phyloP scores from a whole-genome alignment of 768 basidiomycete species.

The Pulveroboletus ravenelii region DNA sequence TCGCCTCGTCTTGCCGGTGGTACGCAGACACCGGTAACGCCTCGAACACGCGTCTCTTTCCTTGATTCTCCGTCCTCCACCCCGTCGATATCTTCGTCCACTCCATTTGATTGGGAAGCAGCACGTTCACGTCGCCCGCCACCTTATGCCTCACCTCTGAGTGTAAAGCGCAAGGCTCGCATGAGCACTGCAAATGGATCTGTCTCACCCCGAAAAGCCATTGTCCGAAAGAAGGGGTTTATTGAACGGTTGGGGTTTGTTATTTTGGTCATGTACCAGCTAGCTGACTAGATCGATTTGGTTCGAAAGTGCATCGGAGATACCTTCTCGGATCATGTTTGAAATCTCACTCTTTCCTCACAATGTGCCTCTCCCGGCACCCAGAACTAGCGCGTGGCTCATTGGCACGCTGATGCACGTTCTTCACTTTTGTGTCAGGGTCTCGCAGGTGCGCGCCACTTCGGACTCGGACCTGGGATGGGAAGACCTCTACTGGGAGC shows the following conservation, averaged over 20 bases:
- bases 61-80: slow-evolving; percentile 60
- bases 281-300: slow-evolving; percentile 14
- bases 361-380: slow-evolving; percentile 68
- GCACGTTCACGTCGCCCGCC: slow-evolving; percentile 65
- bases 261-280: slow-evolving; percentile 3
- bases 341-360: slow-evolving; percentile 80
- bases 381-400: slow-evolving; percentile 61
- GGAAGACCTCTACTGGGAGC: slow-evolving; percentile 74
- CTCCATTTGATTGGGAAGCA: slow-evolving; percentile 86
- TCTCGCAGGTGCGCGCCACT: slow-evolving; percentile 50
- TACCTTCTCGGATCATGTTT: slow-evolving; percentile 72
- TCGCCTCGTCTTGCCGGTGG: slow-evolving; percentile 29
- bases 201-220: slow-evolving; percentile 42
- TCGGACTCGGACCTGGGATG: slow-evolving; percentile 69
- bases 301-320: slow-evolving; percentile 45
- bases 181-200: slow-evolving; percentile 28
- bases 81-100: slow-evolving; percentile 69
- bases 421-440: slow-evolving; percentile 60
- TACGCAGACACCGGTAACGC: slow-evolving; percentile 42
- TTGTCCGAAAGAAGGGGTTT: slow-evolving; percentile 61
- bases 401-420: slow-evolving; percentile 63
- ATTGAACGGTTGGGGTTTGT: slow-evolving; percentile 48
- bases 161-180: slow-evolving; percentile 41
- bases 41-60: slow-evolving; percentile 46
- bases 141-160: slow-evolving; percentile 63